phyloP scores from a whole-genome alignment of 805 yeast genomes.

The Lachancea thermotolerans region DNA sequence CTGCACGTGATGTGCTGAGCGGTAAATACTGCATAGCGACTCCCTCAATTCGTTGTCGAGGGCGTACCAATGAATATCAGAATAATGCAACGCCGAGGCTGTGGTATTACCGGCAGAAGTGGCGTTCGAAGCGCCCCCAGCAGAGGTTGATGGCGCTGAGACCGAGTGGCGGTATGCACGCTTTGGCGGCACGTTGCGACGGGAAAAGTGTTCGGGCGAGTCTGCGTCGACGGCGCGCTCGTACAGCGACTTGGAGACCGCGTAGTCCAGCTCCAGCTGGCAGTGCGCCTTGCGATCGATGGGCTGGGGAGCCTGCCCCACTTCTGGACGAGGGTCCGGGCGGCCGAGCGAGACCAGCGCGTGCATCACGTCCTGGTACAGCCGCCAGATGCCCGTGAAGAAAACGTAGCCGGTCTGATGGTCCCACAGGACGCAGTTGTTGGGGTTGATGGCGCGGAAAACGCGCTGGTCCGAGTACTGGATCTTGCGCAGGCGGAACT shows the following conservation, averaged over 20 bases:
- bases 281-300: slow-evolving; percentile 9
- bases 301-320: background rate
- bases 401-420: slow-evolving; percentile 79
- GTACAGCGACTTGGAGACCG: slow-evolving; percentile 7
- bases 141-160: background rate
- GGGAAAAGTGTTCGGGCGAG: slow-evolving; percentile 1
- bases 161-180: slow-evolving; percentile 1
- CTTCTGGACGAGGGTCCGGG: slow-evolving; percentile 1
- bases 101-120: background rate
- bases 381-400: slow-evolving; percentile 82
- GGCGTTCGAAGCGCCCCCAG: background rate
- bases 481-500: slow-evolving; percentile 25
- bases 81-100: slow-evolving; percentile 16
- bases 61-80: slow-evolving; percentile 30
- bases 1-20: slow-evolving; percentile 11
- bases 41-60: slow-evolving; percentile 19
- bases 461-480: slow-evolving; percentile 11
- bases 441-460: slow-evolving; percentile 27
- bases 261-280: slow-evolving; percentile 10
- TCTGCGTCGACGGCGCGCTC: slow-evolving; percentile 5
- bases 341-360: slow-evolving; percentile 18
- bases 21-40: slow-evolving; percentile 6
- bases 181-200: slow-evolving; percentile 3
- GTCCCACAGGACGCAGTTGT: slow-evolving; percentile 81
- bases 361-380: slow-evolving; percentile 32